Evolutionary conservation across 2,329 filamentous ascomycete genomes (phyloP), one percentile per base, ranked within the genome.

Genomic region (Helotiales sp.): DNA sequence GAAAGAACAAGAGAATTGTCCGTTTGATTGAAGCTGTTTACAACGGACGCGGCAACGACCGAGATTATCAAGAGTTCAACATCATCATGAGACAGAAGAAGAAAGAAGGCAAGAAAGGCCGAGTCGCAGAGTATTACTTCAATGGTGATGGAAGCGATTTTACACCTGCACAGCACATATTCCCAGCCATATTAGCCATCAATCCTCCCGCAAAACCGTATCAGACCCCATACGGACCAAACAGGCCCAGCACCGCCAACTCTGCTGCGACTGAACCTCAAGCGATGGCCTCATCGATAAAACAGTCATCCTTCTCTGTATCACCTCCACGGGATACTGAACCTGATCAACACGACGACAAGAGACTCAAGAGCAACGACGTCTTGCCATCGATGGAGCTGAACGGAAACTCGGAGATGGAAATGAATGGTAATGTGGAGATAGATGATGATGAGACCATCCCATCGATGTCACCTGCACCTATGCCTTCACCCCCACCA

Each of bases 1-100:
- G 76, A 44, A 70, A 73, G 36, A 77, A 85, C 63, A 71, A 76
- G 15, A 73, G 73, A 33, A 84, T 86, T 65, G 74, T 86, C 57
- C 72, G 75, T 60, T 79, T 86, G 76, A 73, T 87, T 46, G 80
- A 84, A 70, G 78, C 81, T 59, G 76, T 87, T 44, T 85, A 80
- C 69, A 75, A 76, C 63, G 81, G 85, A 66, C 81, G 77, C 17
- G 83, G 83, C n/a, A 79, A 81, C 62, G 67, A 72, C 34, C 77
- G 79, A 34, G 81, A 82, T 1, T 68, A 81, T 52, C 71, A 76
- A 36, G 75, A 81, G 61, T 87, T 86, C 67, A 73, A 72, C 49
- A 73, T 71, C 36, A 76, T 82, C 42, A 69, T 87, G 50, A 73
- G 76, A 64, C 71, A 77, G 57, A 82, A 79, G 73, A 87, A 87